Percentiles rank a stretch among this genome's conserved stretches.
These are phyloP conservation scores for Cucurbita ficifolia DNA, from an alignment of 306 rosid species.

Conservation along the genomic window DNA sequence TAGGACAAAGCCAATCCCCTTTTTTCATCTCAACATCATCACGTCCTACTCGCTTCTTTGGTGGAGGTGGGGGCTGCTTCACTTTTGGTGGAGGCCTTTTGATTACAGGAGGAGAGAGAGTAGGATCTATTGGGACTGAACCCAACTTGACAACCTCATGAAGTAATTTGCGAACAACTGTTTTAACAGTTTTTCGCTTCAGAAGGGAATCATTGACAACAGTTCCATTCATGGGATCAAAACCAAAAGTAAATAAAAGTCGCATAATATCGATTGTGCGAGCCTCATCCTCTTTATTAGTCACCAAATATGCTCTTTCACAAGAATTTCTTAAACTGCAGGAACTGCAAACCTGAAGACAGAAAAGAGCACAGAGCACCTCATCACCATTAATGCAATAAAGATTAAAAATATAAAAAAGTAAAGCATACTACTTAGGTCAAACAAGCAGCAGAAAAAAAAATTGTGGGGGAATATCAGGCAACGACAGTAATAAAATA, in stretches of 20 bases:
- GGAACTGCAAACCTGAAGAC: slow-evolving; percentile 86
- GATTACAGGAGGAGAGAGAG: slow-evolving; percentile 71
- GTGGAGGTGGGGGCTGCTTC: slow-evolving; percentile 92
- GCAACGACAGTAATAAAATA: too few species aligned
- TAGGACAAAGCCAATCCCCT: slow-evolving; percentile 98
- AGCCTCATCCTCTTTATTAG: slow-evolving; percentile 89
- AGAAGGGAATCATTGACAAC: slow-evolving; percentile 44
- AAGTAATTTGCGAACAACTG: slow-evolving; percentile 76
- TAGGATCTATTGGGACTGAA: slow-evolving; percentile 89
- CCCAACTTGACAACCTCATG: slow-evolving; percentile 90
- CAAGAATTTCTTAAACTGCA: slow-evolving; percentile 91
- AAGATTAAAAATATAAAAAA: not conserved
- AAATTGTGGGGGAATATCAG: too few species aligned
- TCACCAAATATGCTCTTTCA: slow-evolving; percentile 63
- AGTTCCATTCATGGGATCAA: slow-evolving; percentile 60
- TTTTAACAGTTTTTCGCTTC: slow-evolving; percentile 61
- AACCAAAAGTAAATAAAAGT: slow-evolving; percentile 54
- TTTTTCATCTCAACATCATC: slow-evolving; percentile 96
- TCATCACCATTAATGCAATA: too few species aligned
- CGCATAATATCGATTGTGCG: slow-evolving; percentile 82
- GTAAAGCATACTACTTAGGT: not conserved
- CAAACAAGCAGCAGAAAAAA: not conserved
- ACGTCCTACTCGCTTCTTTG: slow-evolving; percentile 73
- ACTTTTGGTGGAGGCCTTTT: slow-evolving; percentile 79
- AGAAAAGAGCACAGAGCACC: slow-evolving; percentile 9